Evolutionary conservation across 345 rosid genomes (phyloP).

Genomic region (Hibiscus mutabilis): DNA sequence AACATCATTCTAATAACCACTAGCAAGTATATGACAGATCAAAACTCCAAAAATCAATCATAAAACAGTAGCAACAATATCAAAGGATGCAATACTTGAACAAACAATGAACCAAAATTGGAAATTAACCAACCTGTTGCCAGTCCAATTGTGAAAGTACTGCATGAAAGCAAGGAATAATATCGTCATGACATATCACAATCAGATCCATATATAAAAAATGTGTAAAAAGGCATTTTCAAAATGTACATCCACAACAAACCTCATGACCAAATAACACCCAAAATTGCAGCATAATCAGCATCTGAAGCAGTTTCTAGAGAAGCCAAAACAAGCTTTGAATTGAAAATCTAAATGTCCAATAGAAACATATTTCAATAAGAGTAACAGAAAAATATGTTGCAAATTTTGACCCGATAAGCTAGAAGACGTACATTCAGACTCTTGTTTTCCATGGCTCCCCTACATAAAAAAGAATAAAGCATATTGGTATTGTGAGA

Average conservation of each 20-base stretch:
- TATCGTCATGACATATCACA: constrained; percentile 17
- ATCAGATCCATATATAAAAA: background rate
- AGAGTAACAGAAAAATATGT: background rate
- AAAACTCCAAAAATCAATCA: background rate
- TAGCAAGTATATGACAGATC: background rate
- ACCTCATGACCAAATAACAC: constrained; percentile 99
- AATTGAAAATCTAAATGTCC: constrained; percentile 76
- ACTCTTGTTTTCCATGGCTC: constrained; percentile 99
- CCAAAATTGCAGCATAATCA: constrained; percentile 94
- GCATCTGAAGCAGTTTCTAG: constrained; percentile 95
- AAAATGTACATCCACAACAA: constrained; percentile 15
- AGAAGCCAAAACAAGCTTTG: constrained; percentile 96
- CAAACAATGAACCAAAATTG: background rate
- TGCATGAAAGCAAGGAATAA: constrained; percentile 33
- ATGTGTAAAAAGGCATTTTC: background rate
- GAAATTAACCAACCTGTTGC: constrained; percentile 67
- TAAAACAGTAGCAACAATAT: background rate
- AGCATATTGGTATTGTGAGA: background rate
- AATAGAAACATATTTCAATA: constrained; percentile 15
- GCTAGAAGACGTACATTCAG: constrained; percentile 54
- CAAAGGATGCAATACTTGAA: background rate
- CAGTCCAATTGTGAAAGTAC: constrained; percentile 99
- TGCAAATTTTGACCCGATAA: background rate
- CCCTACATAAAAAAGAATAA: constrained; percentile 46
- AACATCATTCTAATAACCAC: background rate